Conservation (phyloP, 257 asterid species). For the Eustoma russellianum region DNA sequence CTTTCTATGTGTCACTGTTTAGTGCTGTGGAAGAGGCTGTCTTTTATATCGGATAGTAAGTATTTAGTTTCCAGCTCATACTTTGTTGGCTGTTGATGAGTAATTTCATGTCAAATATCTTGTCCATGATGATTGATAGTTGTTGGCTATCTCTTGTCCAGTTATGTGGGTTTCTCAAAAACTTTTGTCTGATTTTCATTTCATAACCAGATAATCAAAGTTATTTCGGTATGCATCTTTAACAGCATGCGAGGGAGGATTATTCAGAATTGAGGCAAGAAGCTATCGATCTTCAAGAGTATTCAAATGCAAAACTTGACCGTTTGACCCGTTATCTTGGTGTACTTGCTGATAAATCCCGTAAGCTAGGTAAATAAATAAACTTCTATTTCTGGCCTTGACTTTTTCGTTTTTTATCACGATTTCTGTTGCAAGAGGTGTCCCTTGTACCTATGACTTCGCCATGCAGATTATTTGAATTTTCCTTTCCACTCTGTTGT, state of each 20-base stretch:
- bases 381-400: conserved; percentile 9
- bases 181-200: background rate
- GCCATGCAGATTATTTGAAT: background rate
- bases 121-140: too few species aligned
- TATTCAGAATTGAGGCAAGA: conserved; percentile 79
- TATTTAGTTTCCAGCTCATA: too few species aligned
- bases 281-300: conserved; percentile 90
- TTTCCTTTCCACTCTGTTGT: too few species aligned
- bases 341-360: conserved; percentile 91
- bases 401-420: background rate
- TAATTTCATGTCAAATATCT: too few species aligned
- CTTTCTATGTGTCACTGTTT: too few species aligned
- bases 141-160: too few species aligned
- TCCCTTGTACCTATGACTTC: background rate
- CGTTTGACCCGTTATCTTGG: conserved; percentile 91
- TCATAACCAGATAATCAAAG: background rate
- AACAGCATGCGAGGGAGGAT: conserved; percentile 82
- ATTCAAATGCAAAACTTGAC: conserved; percentile 89
- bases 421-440: background rate
- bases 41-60: background rate
- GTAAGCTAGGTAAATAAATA: conserved; percentile 57
- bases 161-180: background rate
- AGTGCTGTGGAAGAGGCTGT: background rate
- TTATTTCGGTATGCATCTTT: conserved; percentile 13
- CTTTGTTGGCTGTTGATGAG: too few species aligned